These are phyloP conservation scores for Penicillium tannophilum DNA, from an alignment of 495 filamentous ascomycete genomes.

Conservation along the genomic window DNA sequence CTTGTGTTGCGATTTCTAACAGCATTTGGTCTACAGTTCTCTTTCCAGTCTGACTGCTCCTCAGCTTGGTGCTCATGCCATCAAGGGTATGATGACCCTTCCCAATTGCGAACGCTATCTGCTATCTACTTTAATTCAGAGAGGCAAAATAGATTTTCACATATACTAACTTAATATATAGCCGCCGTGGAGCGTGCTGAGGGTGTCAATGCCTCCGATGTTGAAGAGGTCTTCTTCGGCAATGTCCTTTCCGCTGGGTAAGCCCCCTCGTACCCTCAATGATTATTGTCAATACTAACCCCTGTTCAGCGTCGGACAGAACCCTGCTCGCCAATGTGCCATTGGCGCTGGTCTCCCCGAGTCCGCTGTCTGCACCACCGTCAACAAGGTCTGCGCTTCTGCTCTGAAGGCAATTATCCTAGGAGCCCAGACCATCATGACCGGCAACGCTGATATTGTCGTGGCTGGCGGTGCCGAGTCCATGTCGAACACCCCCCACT, in stretches of 20 bases:
- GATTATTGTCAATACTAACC: conserved; percentile 11
- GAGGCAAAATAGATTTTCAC: not conserved
- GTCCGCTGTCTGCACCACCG: conserved; percentile 80
- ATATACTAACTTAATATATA: conserved; percentile 31
- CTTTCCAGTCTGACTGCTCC: conserved; percentile 82
- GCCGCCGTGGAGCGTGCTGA: conserved; percentile 85
- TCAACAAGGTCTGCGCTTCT: conserved; percentile 99
- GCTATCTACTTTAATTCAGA: no score
- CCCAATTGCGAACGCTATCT: not conserved
- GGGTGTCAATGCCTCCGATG: conserved; percentile 78
- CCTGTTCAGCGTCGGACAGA: conserved; percentile 80
- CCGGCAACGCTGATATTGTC: conserved; percentile 84
- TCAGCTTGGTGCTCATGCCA: conserved; percentile 86
- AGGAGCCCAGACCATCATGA: conserved; percentile 94
- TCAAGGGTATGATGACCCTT: conserved; percentile 66
- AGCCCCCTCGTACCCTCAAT: not conserved
- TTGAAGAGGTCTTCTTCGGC: conserved; percentile 96
- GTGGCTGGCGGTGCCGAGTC: conserved; percentile 94
- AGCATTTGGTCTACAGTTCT: conserved; percentile 52
- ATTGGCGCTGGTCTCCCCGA: conserved; percentile 81
- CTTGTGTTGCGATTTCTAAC: not conserved
- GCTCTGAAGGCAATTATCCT: conserved; percentile 91
- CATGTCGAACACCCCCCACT: conserved; percentile 98
- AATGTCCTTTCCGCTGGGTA: conserved; percentile 97
- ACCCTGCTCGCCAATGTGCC: conserved; percentile 92